Evolutionary conservation across 2,329 filamentous ascomycete species (phyloP), one percentile per base, ranked within the genome.

Genomic region (Lecanicillium sp.): DNA sequence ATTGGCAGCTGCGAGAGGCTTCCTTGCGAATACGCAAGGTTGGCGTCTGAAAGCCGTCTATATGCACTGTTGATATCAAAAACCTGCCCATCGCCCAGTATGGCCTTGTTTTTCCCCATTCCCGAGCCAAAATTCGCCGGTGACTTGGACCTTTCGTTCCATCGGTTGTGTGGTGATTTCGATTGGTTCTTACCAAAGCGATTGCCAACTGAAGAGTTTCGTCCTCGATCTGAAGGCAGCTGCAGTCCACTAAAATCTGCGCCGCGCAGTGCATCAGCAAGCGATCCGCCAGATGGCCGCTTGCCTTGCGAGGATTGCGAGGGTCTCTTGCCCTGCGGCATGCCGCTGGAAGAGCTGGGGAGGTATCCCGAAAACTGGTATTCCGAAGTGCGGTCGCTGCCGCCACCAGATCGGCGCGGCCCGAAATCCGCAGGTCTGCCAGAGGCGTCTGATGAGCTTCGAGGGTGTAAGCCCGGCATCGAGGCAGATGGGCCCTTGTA

Each of bases 1-100:
- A 72, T 66, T 14, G 79, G 71, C 16, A 85, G 63, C 36, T 69
- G 65, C 6, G 80, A 71, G 22, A 90, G 60, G 36, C 67, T 74
- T 19, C 83, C 80, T 14, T 75, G 71, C 5, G 80, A 78, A 20
- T 70, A 71, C 4, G 76, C 68, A 31, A 89, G 61, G 36, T 80
- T 79, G 9, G 81, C 81, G 53, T 89, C 81, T 2, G 83, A 86
- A 14, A 88, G 63, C 42, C 77, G 73, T 36, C 80, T 71, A 53
- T 88, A 85, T 4, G 83, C 80, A 45, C 68, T 81, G 42, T 72
- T 76, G 58, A 84, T 74, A 52, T 88, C 81, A 37, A 87, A 63
- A 2, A 74, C 56, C 33, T 73, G 70, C 9, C 76, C 78, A 38
- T 78, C 76, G 30, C 77, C 72, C 4, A 83, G 67, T 32, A 77